Conservation (phyloP, 768 basidiomycete species). For the Mycena amicta region DNA sequence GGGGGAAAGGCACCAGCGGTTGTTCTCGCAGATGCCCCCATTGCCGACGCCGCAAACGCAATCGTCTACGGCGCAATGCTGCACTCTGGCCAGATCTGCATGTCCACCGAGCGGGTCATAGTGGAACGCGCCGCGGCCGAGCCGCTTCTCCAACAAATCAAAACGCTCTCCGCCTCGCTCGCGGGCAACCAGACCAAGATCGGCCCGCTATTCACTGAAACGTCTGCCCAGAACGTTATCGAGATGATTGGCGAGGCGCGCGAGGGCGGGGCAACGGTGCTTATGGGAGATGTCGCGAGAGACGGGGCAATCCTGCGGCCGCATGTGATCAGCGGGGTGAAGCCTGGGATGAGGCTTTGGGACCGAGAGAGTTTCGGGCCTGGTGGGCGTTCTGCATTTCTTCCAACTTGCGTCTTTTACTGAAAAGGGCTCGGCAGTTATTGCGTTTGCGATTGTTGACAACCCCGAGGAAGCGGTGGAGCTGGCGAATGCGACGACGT, state of each 20-base stretch:
- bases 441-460: constrained; percentile 47
- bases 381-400: constrained; percentile 30
- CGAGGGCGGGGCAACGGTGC: constrained; percentile 44
- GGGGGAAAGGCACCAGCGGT: constrained; percentile 58
- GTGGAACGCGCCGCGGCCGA: constrained; percentile 45
- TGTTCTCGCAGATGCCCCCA: constrained; percentile 55
- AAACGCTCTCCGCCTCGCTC: constrained; percentile 32
- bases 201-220: constrained; percentile 45
- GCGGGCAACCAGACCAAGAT: constrained; percentile 35
- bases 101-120: constrained; percentile 62
- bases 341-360: constrained; percentile 54
- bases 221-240: constrained; percentile 48
- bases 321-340: constrained; percentile 51
- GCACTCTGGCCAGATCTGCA: constrained; percentile 59
- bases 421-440: too few relatives aligned
- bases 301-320: constrained; percentile 50
- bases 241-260: constrained; percentile 47
- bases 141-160: constrained; percentile 37
- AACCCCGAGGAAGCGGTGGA: constrained; percentile 57
- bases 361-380: constrained; percentile 66
- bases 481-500: constrained; percentile 56
- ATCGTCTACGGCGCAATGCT: constrained; percentile 47
- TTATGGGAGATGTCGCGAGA: constrained; percentile 45
- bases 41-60: constrained; percentile 53
- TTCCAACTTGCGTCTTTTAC: not conserved